Evolutionary conservation across 2,329 filamentous ascomycete genomes (phyloP).

Genomic region (Ceratocystis huliohia): DNA sequence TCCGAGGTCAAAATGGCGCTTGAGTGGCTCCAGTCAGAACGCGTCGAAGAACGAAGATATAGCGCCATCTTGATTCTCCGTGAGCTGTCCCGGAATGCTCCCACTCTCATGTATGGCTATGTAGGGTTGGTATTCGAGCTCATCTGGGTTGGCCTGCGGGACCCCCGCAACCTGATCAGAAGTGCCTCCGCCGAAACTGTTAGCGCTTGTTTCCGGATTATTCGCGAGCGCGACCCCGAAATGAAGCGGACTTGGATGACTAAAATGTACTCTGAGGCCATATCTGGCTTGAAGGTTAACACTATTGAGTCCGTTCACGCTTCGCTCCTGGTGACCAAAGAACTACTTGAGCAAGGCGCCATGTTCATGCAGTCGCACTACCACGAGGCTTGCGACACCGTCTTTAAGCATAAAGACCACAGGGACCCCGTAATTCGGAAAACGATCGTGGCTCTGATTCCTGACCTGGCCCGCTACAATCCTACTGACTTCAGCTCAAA

Average conservation of each 20-base stretch:
- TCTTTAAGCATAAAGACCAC: constrained; percentile 85
- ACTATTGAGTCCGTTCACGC: constrained; percentile 84
- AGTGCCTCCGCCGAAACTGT: constrained; percentile 87
- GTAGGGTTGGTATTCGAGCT: constrained; percentile 91
- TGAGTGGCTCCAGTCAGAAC: constrained; percentile 92
- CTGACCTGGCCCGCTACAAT: constrained; percentile 82
- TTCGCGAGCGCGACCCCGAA: constrained; percentile 78
- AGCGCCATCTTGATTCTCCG: constrained; percentile 83
- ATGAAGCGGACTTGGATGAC: constrained; percentile 80
- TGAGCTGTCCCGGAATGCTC: constrained; percentile 82
- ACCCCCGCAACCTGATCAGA: constrained; percentile 80
- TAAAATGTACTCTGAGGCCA: constrained; percentile 78
- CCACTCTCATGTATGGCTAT: constrained; percentile 89
- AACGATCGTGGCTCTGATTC: constrained; percentile 83
- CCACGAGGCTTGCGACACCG: constrained; percentile 80
- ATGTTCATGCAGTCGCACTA: constrained; percentile 99
- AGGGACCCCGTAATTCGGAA: constrained; percentile 75
- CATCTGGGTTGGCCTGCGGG: constrained; percentile 87
- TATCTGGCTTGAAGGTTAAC: constrained; percentile 63
- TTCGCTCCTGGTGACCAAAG: constrained; percentile 84
- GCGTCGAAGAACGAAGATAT: constrained; percentile 84
- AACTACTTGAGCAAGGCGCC: constrained; percentile 82
- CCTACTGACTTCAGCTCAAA: constrained; percentile 77
- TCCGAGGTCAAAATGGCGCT: constrained; percentile 92
- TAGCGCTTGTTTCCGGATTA: constrained; percentile 90